Evolutionary conservation across 495 filamentous ascomycete genomes (phyloP), one percentile per base, ranked within the genome.

Genomic region (Hypoxylon crocopeplum): DNA sequence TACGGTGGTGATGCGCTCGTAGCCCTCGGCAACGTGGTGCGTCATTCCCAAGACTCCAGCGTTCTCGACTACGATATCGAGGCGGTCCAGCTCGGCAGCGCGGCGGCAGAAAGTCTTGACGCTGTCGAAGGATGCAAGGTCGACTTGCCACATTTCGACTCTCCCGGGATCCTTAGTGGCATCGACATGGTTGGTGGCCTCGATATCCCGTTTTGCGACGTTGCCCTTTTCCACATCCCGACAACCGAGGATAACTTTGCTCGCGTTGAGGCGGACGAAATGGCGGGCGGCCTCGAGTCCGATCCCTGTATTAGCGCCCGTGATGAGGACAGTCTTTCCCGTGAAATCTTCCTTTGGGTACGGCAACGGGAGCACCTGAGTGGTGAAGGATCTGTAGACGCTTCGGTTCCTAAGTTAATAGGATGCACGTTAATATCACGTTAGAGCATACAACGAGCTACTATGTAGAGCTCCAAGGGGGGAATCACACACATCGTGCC

Each of bases 1-100:
- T 42, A 88, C 80, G 61, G 86, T 82, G 8, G 88, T 13, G 0
- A 71, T 73, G 46, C 77, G 69, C 54, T 89, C 86, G 72, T 75
- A 83, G 1, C 78, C 81, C 15, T 85, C 79, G 0, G 52, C 27
- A 0, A 42, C 30, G 5, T 53, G 52, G 0, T 41, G 38, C 10
- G 57, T 79, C 0, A 22, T 48, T 0, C 50, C 59, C 1, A 16
- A 42, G 12, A 81, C 7, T 4, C 75, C 81, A 1, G 75, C 78
- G 39, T 76, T 78, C 17, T 79, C 69, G 2, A 80, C 66, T 6
- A 69, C 68, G 11, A 77, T 68, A 51, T 83, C 71, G 3, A 81
- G 46, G 1, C 55, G 33, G 1, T 77, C 58, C 1, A 47, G 47
- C 1, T 29, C 15, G 17, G 53, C 52, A 2, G 71, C 17, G 34